Conservation (phyloP, 306 rosid genomes). For the Quercus bicolor region DNA sequence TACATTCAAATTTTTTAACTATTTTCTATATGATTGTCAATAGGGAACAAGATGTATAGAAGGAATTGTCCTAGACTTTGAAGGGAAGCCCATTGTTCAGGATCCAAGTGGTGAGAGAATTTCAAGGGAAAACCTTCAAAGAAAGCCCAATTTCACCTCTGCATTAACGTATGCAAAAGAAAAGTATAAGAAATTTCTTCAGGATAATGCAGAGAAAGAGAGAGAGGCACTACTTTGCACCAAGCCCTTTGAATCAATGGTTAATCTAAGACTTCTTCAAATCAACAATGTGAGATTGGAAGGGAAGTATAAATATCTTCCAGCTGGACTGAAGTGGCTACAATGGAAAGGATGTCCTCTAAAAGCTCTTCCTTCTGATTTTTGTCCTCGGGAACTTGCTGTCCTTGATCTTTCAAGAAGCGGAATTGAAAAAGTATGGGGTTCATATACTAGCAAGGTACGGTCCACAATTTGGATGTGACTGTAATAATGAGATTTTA, state of each 20-base stretch:
- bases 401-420: conserved; percentile 61
- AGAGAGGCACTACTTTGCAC: conserved; percentile 25
- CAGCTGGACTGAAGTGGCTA: conserved; percentile 57
- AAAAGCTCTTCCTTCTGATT: conserved; percentile 38
- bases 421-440: conserved; percentile 34
- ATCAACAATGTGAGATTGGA: conserved; percentile 45
- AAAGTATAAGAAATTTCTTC: conserved; percentile 22
- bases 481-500: neutral
- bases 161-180: conserved; percentile 29
- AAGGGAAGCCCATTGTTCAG: neutral
- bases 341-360: conserved; percentile 64
- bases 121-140: conserved; percentile 19
- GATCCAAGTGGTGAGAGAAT: conserved; percentile 13
- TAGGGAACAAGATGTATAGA: conserved; percentile 37
- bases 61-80: conserved; percentile 53
- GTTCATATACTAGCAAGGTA: conserved; percentile 24
- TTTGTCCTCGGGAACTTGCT: conserved; percentile 40
- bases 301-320: conserved; percentile 42
- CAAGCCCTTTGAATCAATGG: conserved; percentile 40
- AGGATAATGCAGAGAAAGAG: conserved; percentile 22
- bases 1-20: neutral
- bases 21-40: conserved; percentile 3
- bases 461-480: neutral
- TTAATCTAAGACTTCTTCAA: conserved; percentile 46
- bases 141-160: conserved; percentile 21